Evolutionary conservation across 2,329 filamentous ascomycete genomes (phyloP), one percentile per base, ranked within the genome.

Genomic region (Byssochlamys sp.): DNA sequence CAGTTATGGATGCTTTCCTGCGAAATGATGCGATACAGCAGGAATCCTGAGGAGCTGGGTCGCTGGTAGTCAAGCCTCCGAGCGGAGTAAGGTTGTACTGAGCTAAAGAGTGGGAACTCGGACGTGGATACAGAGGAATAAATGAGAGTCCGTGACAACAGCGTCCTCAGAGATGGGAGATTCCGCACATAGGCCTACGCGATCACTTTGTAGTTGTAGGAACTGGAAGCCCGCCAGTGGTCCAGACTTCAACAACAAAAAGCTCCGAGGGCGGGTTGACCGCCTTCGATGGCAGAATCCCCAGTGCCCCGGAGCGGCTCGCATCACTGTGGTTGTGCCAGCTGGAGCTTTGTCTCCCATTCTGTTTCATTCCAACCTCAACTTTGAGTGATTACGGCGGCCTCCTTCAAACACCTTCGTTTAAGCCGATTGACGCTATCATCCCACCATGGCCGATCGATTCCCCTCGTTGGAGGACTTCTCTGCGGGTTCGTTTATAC

Each of bases 391-490:
- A 12, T 27, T 52, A 51, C 19, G 35, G 26, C 19, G 35, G 26
- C 25, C 39, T 45, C 39, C 33, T 53, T 53, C 27, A 31, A 52
- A 52, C 28, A 27, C 50, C 24, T 14, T 52, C n/a, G 7, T 52
- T 57, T 64, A 35, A 59, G 59, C 55, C 60, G 58, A 55, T 57
- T 56, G 52, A 45, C 39, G 39, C 53, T 54, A 52, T 51, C n/a
- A 56, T 55, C 61, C 55, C 60, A 77, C 57, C 19, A 91, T 91
- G 88, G 88, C 88, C 53, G 87, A 90, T 75, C 80, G 87, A 67
- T 91, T 91, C 73, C 88, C 88, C 66, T 89, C 88, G 52, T 77
- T 91, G 66, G 88, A 91, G 73, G 88, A 91, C 68, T 88, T 91
- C 70, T 85, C 88, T 72, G 79, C 78, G 60, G 80, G 81, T 76